These are phyloP conservation scores for Aspergillus sojae DNA, from an alignment of 2,329 filamentous ascomycete genomes.

Conservation along the genomic window DNA sequence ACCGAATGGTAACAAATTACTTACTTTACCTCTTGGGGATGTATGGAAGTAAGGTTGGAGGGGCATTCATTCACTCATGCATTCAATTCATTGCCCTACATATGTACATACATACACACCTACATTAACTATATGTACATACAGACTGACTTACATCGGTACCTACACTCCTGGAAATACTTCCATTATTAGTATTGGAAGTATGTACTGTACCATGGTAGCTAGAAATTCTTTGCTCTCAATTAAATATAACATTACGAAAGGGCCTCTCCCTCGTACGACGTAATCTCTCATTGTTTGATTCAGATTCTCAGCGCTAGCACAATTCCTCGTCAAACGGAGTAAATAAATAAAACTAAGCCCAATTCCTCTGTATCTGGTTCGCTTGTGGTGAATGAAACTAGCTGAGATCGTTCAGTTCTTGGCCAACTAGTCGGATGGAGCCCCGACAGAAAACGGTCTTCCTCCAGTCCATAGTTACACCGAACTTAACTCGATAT, in stretches of 20 bases:
- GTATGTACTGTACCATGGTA: no score
- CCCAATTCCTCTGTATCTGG: not conserved
- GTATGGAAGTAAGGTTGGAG: not conserved
- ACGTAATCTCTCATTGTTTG: constrained; percentile 7
- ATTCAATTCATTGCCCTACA: not conserved
- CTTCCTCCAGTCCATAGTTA: not conserved
- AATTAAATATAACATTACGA: not conserved
- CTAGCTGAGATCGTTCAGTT: constrained; percentile 7
- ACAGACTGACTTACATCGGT: not conserved
- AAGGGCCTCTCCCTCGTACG: not conserved
- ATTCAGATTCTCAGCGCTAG: not conserved
- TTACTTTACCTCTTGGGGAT: not conserved
- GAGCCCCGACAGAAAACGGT: constrained; percentile 27
- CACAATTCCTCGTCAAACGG: not conserved
- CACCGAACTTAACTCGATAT: not conserved
- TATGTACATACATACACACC: not conserved
- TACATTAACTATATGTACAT: not conserved
- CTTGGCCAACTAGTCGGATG: constrained; percentile 17
- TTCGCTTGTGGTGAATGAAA: not conserved
- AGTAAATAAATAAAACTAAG: not conserved
- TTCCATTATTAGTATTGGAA: no score
- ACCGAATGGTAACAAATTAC: not conserved
- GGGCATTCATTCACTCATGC: not conserved
- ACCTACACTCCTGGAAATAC: no score
- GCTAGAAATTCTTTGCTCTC: no score